Evolutionary conservation across 23 red algal species (phyloP).

Genomic region (Pyropia haitanensis): DNA sequence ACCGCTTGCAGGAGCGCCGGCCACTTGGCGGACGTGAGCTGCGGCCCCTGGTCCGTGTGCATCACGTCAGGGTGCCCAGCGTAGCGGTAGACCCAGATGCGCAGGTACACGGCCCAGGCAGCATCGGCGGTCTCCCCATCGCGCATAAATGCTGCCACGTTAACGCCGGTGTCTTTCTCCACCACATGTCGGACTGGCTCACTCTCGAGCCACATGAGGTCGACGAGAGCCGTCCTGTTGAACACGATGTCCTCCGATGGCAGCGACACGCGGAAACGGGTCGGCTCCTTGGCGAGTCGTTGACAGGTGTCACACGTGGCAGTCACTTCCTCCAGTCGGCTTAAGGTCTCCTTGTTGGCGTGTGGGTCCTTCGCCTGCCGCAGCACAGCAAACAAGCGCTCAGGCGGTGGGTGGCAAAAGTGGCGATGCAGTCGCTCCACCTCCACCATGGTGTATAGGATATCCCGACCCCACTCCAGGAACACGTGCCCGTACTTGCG

Average conservation of each 20-base stretch:
- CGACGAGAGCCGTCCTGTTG: too few species aligned
- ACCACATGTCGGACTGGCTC: too few species aligned
- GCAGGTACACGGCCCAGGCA: too few species aligned
- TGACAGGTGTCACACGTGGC: conserved; percentile 20
- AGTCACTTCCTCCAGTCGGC: not conserved
- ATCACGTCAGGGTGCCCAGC: too few species aligned
- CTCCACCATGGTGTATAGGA: not conserved
- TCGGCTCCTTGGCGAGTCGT: not conserved
- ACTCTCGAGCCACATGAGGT: too few species aligned
- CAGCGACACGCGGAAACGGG: conserved; percentile 1
- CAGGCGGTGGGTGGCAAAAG: conserved; percentile 17
- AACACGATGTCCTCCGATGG: too few species aligned
- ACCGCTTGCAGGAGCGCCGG: not conserved
- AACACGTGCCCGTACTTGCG: too few species aligned
- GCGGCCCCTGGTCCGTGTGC: not conserved
- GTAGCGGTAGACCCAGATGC: too few species aligned
- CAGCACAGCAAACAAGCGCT: not conserved
- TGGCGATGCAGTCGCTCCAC: conserved; percentile 5
- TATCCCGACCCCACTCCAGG: conserved; percentile 12
- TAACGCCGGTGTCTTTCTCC: too few species aligned
- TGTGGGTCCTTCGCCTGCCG: not conserved
- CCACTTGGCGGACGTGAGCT: not conserved
- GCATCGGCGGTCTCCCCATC: too few species aligned
- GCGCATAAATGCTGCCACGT: too few species aligned
- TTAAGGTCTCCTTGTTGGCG: not conserved